A percentile compares a stretch with the other conserved stretches of the same genome.
Evolutionary conservation across 768 basidiomycete genomes (phyloP).

Genomic region (Mycena vulgaris): DNA sequence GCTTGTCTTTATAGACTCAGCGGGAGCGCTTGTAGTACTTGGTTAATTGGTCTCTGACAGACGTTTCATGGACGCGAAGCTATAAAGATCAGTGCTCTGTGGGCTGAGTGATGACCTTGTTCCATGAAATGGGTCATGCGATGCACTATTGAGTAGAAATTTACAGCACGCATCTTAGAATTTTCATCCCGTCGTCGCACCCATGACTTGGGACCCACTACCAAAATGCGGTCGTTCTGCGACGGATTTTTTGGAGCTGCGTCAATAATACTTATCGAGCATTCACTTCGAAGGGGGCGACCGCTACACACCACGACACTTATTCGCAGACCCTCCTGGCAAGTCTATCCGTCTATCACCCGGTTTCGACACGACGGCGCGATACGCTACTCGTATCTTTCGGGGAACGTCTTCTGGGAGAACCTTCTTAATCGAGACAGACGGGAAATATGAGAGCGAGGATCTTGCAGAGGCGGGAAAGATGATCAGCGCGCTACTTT

Average conservation of each 20-base stretch:
- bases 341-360: conserved; percentile 88
- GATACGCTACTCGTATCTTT: conserved; percentile 97
- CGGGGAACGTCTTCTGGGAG: conserved; percentile 79
- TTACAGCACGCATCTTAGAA: conserved; percentile 15
- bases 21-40: too few relatives aligned
- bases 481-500: conserved; percentile 85
- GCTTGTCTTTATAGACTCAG: too few relatives aligned
- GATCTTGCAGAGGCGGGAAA: conserved; percentile 95
- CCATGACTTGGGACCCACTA: conserved; percentile 99
- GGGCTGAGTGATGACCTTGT: conserved; percentile 92
- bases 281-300: conserved; percentile 83
- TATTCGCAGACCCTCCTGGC: conserved; percentile 94
- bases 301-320: conserved; percentile 87
- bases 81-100: too few relatives aligned
- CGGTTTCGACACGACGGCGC: conserved; percentile 86
- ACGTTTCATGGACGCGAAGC: too few relatives aligned
- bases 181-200: conserved; percentile 56
- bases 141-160: conserved; percentile 90
- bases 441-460: conserved; percentile 86
- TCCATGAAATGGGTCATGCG: conserved; percentile 99
- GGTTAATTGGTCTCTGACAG: too few relatives aligned
- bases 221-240: conserved; percentile 97
- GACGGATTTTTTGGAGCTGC: conserved; percentile 98
- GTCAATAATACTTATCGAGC: conserved; percentile 99
- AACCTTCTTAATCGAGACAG: conserved; percentile 80